A percentile compares a stretch with the other conserved stretches of the same genome.
phyloP scores from a whole-genome alignment of 495 filamentous ascomycete genomes.

The Penicillium verhagenii region DNA sequence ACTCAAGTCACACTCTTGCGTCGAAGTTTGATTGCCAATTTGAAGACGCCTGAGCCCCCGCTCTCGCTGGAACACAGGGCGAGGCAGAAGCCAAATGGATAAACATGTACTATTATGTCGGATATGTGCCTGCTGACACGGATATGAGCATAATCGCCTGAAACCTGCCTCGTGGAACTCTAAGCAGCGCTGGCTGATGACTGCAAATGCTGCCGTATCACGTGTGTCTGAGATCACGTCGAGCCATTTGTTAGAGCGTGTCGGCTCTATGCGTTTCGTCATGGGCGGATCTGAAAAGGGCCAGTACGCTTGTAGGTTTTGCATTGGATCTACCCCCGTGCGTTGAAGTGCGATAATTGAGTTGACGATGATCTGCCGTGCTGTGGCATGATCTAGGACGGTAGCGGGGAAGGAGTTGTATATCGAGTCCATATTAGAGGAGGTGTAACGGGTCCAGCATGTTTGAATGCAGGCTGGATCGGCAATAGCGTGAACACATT shows the following conservation, averaged over 20 bases:
- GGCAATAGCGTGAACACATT: slow-evolving; percentile 5
- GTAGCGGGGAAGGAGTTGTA: neutral
- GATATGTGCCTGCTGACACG: too few species aligned
- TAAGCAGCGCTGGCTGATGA: slow-evolving; percentile 2
- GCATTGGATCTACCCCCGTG: slow-evolving; percentile 3
- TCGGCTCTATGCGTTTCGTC: neutral
- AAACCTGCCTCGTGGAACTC: too few species aligned
- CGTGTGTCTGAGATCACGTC: neutral
- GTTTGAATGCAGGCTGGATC: slow-evolving; percentile 1
- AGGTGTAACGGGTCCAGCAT: slow-evolving; percentile 8
- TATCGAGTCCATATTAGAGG: neutral
- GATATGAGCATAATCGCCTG: too few species aligned
- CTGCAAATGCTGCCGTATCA: slow-evolving; percentile 5
- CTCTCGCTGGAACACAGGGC: too few species aligned
- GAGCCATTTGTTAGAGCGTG: slow-evolving; percentile 4
- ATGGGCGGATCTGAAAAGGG: slow-evolving; percentile 8
- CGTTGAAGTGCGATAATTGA: slow-evolving; percentile 7
- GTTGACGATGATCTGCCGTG: slow-evolving; percentile 1
- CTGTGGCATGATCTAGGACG: neutral
- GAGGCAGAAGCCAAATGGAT: too few species aligned
- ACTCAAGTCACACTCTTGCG: too few species aligned
- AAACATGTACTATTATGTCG: too few species aligned
- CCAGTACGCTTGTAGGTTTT: slow-evolving; percentile 10
- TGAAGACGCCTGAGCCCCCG: too few species aligned
- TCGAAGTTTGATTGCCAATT: too few species aligned